A percentile compares a stretch with the other conserved stretches of the same genome.
phyloP scores from a whole-genome alignment of 2,329 filamentous ascomycete species.

The Aspergillus fumigatiaffinis region DNA sequence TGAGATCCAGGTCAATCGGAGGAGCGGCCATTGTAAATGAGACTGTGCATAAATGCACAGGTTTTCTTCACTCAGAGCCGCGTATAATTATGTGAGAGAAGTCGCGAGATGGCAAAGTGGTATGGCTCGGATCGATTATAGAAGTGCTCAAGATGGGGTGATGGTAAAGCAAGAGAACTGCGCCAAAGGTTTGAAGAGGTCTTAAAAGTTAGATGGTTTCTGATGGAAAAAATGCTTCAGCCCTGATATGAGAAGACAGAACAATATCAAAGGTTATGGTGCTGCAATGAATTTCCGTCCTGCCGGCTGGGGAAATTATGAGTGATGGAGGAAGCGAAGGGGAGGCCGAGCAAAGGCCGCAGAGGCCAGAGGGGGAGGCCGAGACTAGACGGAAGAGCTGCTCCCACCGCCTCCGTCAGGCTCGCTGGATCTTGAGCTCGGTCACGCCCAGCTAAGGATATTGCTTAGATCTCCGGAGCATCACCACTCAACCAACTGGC shows the following conservation, averaged over 20 bases:
- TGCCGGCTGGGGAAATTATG: constrained; percentile 9
- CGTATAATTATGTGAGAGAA: neutral
- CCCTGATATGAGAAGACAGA: neutral
- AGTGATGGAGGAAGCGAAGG: constrained; percentile 18
- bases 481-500: constrained; percentile 9
- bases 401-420: constrained; percentile 34
- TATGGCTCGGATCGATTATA: constrained; percentile 8
- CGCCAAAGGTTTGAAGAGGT: neutral
- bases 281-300: constrained; percentile 8
- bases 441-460: neutral
- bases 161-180: neutral
- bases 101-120: constrained; percentile 11
- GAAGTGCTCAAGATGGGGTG: neutral
- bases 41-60: constrained; percentile 3
- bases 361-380: constrained; percentile 16
- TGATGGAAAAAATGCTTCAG: neutral
- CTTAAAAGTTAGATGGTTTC: neutral
- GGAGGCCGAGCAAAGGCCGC: constrained; percentile 23
- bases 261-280: constrained; percentile 6
- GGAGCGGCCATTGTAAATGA: constrained; percentile 47
- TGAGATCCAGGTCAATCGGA: constrained; percentile 52
- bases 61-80: constrained; percentile 6
- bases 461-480: neutral
- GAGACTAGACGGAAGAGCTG: constrained; percentile 12
- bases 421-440: constrained; percentile 14